Evolutionary conservation across 2,329 filamentous ascomycete genomes (phyloP).

Genomic region (Magnaporthales sp.): DNA sequence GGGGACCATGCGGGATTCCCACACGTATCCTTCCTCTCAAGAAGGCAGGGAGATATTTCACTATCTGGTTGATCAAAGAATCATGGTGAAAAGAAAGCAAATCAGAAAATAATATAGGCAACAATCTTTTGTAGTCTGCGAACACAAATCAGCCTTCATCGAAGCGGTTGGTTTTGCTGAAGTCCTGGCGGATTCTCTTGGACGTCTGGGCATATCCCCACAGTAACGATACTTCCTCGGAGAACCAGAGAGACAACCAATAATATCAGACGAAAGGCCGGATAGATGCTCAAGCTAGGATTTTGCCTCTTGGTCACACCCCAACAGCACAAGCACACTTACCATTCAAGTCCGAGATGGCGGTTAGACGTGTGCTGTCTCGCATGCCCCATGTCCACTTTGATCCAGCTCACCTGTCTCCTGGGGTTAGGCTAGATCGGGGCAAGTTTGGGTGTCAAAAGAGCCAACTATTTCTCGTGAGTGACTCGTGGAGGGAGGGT

Average conservation of each 20-base stretch:
- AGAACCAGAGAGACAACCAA: background rate
- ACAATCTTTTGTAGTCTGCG: background rate
- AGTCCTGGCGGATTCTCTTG: background rate
- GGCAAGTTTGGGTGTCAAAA: background rate
- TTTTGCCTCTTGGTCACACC: background rate
- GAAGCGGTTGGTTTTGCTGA: background rate
- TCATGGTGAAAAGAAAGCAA: too few relatives aligned
- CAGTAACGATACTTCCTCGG: background rate
- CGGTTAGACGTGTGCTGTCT: background rate
- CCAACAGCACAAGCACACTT: background rate
- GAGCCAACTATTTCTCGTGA: background rate
- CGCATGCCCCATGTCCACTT: background rate
- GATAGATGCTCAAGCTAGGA: background rate
- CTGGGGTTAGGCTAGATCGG: background rate
- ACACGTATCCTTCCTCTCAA: background rate
- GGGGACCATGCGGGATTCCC: background rate
- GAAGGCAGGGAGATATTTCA: background rate
- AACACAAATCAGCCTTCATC: background rate
- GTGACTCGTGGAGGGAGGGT: background rate
- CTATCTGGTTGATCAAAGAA: background rate
- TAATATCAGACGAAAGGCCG: background rate
- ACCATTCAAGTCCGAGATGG: background rate
- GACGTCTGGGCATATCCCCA: background rate
- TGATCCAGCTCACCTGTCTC: background rate
- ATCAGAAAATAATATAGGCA: background rate